Conservation (phyloP, 345 rosid genomes). For the Hibiscus mutabilis region DNA sequence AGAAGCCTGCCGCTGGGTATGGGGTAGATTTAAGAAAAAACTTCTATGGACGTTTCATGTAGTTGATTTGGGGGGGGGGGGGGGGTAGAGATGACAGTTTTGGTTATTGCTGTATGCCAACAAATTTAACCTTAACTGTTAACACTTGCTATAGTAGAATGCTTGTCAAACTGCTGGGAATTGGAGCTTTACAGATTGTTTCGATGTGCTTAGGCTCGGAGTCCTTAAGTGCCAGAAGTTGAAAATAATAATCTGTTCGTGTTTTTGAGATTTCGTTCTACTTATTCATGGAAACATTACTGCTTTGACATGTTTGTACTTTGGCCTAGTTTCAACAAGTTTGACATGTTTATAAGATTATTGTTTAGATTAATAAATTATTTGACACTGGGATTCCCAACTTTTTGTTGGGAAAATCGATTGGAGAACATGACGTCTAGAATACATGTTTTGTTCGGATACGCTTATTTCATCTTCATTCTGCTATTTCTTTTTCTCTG, state of each 20-base stretch:
- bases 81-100: too few relatives aligned
- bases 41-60: background rate
- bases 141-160: background rate
- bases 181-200: conserved; percentile 7
- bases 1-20: background rate
- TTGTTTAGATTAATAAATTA: background rate
- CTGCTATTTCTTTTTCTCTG: conserved; percentile 1
- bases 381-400: background rate
- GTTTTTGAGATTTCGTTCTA: background rate
- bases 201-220: background rate
- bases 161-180: background rate
- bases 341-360: conserved; percentile 5
- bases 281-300: background rate
- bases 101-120: background rate
- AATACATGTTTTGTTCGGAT: background rate
- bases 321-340: background rate
- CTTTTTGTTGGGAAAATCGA: background rate
- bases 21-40: background rate
- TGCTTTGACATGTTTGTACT: background rate
- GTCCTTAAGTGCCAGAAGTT: background rate
- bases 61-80: too few relatives aligned
- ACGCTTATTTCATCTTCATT: background rate
- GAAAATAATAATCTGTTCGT: background rate
- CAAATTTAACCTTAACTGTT: background rate
- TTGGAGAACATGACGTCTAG: background rate